phyloP scores from a whole-genome alignment of 331 rosid species.

The Rosa hybrid region DNA sequence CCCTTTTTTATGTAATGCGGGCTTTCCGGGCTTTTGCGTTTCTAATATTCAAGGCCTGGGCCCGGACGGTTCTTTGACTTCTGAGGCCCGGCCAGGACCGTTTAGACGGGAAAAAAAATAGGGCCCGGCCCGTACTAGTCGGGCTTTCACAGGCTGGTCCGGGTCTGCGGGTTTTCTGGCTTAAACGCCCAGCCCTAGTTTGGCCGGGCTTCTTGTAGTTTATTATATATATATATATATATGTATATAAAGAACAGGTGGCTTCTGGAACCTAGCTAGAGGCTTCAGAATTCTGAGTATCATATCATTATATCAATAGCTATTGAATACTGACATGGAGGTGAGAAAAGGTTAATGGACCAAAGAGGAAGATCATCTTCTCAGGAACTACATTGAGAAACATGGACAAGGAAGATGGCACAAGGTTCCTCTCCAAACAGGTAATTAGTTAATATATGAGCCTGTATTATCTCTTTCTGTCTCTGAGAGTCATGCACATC shows the following conservation, averaged over 20 bases:
- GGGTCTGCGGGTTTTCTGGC: no score
- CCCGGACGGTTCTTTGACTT: no score
- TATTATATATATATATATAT: not conserved
- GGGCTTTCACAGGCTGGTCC: no score
- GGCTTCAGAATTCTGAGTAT: not conserved
- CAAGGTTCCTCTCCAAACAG: not conserved
- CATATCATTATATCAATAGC: not conserved
- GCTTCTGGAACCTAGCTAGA: not conserved
- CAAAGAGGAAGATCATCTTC: constrained; percentile 8
- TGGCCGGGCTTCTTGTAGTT: not conserved
- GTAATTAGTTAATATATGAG: not conserved
- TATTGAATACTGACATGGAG: not conserved
- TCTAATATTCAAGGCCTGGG: no score
- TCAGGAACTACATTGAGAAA: not conserved
- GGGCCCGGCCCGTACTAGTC: no score
- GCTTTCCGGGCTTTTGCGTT: no score
- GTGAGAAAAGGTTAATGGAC: constrained; percentile 18
- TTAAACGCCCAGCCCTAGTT: no score
- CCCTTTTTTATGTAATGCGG: no score
- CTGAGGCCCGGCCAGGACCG: no score
- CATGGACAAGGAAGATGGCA: constrained; percentile 20
- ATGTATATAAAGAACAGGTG: not conserved
- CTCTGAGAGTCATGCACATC: not conserved
- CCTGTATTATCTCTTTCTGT: not conserved
- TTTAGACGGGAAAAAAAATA: no score